phyloP scores from a whole-genome alignment of 2,329 filamentous ascomycete genomes.

The Aspergillus ruber region DNA sequence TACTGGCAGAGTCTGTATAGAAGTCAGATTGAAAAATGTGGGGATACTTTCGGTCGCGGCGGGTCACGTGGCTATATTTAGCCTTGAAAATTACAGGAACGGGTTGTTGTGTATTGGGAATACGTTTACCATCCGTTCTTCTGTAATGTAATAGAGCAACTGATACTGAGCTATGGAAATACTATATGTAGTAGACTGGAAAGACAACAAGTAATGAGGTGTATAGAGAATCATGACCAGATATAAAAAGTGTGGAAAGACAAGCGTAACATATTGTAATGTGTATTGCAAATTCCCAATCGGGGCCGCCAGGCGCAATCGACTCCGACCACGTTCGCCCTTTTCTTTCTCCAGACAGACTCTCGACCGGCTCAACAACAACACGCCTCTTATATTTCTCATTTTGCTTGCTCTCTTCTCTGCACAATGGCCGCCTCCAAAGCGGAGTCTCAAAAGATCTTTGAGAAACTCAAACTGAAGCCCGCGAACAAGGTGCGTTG shows the following conservation, averaged over 20 bases:
- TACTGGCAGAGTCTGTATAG: background rate
- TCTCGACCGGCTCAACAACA: background rate
- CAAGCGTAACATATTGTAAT: too few species aligned
- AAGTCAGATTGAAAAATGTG: background rate
- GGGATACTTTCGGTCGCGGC: slow-evolving; percentile 1
- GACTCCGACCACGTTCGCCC: slow-evolving; percentile 34
- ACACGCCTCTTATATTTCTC: slow-evolving; percentile 1
- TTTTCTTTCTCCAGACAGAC: slow-evolving; percentile 6
- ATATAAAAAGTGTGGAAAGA: too few species aligned
- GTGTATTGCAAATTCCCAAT: slow-evolving; percentile 14
- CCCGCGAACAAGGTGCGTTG: slow-evolving; percentile 79
- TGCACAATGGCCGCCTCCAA: slow-evolving; percentile 67
- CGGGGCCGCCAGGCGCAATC: slow-evolving; percentile 14
- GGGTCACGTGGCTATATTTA: slow-evolving; percentile 14
- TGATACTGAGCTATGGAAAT: too few species aligned
- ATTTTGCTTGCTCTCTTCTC: slow-evolving; percentile 3
- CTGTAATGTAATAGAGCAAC: too few species aligned
- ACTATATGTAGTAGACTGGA: too few species aligned
- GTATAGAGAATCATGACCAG: too few species aligned
- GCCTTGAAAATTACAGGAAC: slow-evolving; percentile 13
- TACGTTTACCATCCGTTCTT: slow-evolving; percentile 2
- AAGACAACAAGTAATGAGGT: too few species aligned
- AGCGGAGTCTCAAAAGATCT: slow-evolving; percentile 92
- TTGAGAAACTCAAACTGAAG: slow-evolving; percentile 94
- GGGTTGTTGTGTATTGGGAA: slow-evolving; percentile 11